Evolutionary conservation across 306 rosid species (phyloP).

Genomic region (Vigna nakashimae): DNA sequence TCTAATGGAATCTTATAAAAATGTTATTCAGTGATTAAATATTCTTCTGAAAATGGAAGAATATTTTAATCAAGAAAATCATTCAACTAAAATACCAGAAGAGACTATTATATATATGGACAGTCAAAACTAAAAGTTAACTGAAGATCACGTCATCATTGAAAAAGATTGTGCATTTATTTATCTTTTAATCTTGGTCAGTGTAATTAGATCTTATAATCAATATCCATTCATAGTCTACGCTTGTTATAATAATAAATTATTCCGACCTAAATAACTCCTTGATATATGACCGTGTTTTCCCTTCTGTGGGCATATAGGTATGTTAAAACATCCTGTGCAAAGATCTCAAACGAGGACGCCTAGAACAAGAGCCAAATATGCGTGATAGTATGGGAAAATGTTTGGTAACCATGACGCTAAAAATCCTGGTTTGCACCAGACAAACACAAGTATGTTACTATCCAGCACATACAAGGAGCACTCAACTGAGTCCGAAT

Average conservation of each 20-base stretch:
- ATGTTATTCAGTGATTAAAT: neutral
- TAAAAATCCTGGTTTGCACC: neutral
- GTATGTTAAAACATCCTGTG: neutral
- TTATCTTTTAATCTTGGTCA: neutral
- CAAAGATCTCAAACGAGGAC: neutral
- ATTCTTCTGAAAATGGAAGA: constrained; percentile 1
- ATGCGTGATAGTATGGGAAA: neutral
- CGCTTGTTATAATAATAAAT: too few species aligned
- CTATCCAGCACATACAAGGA: neutral
- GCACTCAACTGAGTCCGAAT: neutral
- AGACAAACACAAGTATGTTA: neutral
- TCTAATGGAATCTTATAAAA: neutral
- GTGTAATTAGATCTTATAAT: neutral
- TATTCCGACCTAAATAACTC: neutral
- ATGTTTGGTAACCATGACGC: constrained; percentile 16
- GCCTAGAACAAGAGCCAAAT: neutral
- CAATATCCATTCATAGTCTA: neutral
- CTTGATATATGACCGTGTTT: neutral
- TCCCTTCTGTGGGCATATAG: too few species aligned
- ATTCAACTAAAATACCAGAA: neutral
- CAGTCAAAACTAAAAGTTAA: neutral
- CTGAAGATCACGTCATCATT: neutral
- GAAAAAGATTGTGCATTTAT: neutral
- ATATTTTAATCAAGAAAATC: constrained; percentile 11
- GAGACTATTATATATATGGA: neutral